phyloP scores from a whole-genome alignment of 805 yeast genomes.

The Saccharomycodes ludwigii region DNA sequence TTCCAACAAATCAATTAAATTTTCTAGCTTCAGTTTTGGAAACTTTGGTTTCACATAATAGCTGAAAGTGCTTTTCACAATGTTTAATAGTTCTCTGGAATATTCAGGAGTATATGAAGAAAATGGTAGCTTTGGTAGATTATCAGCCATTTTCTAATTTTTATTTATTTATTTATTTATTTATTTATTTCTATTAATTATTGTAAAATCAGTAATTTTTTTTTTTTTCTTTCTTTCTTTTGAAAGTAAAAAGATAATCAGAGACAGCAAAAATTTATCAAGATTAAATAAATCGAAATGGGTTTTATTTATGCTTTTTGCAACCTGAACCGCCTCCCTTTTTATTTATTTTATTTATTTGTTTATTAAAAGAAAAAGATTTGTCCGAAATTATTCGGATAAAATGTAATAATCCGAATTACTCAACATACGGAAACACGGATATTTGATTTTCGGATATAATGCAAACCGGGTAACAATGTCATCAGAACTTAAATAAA shows the following conservation, averaged over 20 bases:
- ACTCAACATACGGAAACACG: no score
- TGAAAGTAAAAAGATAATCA: not conserved
- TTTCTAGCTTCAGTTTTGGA: slow-evolving; percentile 23
- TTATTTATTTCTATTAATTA: not conserved
- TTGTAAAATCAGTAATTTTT: not conserved
- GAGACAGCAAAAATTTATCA: no score
- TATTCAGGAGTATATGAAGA: slow-evolving; percentile 26
- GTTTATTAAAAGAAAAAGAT: no score
- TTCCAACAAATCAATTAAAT: slow-evolving; percentile 26
- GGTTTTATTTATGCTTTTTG: no score
- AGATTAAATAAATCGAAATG: no score
- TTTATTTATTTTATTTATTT: no score
- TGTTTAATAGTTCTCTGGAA: slow-evolving; percentile 24
- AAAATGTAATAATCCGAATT: no score
- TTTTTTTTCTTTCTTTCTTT: not conserved
- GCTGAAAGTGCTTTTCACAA: slow-evolving; percentile 20
- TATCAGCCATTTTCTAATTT: not conserved
- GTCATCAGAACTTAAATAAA: no score
- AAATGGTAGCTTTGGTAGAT: not conserved
- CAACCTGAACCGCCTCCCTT: no score
- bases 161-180: not conserved
- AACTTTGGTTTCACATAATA: slow-evolving; percentile 22
- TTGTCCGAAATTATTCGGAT: no score
- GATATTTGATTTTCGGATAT: no score
- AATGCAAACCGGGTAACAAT: no score